These are phyloP conservation scores for Dothiorella sarmentorum DNA, from an alignment of 2,329 filamentous ascomycete species.

Conservation along the genomic window DNA sequence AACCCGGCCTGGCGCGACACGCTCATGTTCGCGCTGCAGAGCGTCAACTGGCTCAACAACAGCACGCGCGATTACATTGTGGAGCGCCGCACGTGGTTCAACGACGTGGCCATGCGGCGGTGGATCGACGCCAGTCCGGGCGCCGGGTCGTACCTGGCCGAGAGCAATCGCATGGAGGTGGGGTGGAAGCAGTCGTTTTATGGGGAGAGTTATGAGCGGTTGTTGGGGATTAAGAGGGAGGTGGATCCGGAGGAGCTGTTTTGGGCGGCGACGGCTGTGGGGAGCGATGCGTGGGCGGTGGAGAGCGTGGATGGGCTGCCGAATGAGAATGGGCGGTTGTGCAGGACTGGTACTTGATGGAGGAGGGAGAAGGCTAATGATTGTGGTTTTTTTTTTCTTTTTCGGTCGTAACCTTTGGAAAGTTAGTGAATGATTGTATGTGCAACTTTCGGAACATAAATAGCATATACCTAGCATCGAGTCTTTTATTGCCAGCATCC, in stretches of 20 bases:
- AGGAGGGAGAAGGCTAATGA: not conserved
- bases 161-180: slow-evolving; percentile 28
- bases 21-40: slow-evolving; percentile 19
- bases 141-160: slow-evolving; percentile 30
- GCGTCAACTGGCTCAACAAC: slow-evolving; percentile 33
- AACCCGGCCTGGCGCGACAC: slow-evolving; percentile 27
- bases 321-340: slow-evolving; percentile 21
- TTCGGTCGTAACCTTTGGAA: too few relatives aligned
- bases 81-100: slow-evolving; percentile 9
- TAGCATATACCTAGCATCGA: too few relatives aligned
- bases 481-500: too few relatives aligned
- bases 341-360: slow-evolving; percentile 10
- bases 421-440: too few relatives aligned
- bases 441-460: too few relatives aligned
- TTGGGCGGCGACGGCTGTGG: slow-evolving; percentile 25
- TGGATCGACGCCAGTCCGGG: slow-evolving; percentile 9
- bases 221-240: slow-evolving; percentile 25
- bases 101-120: slow-evolving; percentile 10
- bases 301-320: slow-evolving; percentile 22
- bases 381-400: not conserved
- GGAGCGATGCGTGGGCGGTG: slow-evolving; percentile 27
- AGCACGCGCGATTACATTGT: slow-evolving; percentile 22
- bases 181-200: slow-evolving; percentile 29
- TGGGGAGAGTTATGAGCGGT: slow-evolving; percentile 24
- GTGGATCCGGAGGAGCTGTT: slow-evolving; percentile 28